Evolutionary conservation across 176 grass and related monocot species (phyloP), one percentile per base, ranked within the genome.

Genomic region (Paspalum vaginatum): DNA sequence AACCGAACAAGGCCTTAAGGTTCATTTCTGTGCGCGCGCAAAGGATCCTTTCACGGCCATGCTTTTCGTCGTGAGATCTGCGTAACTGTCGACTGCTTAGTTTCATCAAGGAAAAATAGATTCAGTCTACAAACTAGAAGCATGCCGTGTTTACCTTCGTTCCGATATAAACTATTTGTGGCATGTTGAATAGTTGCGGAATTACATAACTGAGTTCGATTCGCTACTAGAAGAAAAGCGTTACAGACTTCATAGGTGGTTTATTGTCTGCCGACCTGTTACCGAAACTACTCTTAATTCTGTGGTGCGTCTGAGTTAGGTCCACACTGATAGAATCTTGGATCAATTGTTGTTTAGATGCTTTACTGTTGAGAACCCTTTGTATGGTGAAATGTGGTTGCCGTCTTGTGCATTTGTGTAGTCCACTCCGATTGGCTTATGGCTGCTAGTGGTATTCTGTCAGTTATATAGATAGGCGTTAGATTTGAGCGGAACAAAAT

Each of bases 311-410:
- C 15, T 2, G 27, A 37, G 27, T 79, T n/a, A 11, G 49, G 24
- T 69, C 3, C 54, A 21, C 20, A 16, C 7, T 74, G 55, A 40
- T 32, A 70, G 67, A 61, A 61, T 60, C 21, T 18, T 41, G 12
- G 43, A 5, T 41, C 13, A 18, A 20, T 40, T 82, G 12, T 26
- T 25, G 11, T 32, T 2, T 32, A 32, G 32, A 32, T 32, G 32
- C 32, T 32, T 32, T 32, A 32, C 32, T 32, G 18, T 32, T n/a
- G 5, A 38, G 67, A 68, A 49, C 44, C 8, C 15, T 48, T 60
- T 26, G 8, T 22, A 49, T 61, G 17, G 45, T 85, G 20, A 61
- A 77, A 14, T 84, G 62, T 37, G 39, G 27, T 77, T 77, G 26
- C n/a, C 48, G 42, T 77, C 8, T 47, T 2, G 2, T 65, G 9